A percentile compares a stretch with the other conserved stretches of the same genome.
phyloP scores from a whole-genome alignment of 352 stramenopile species.

The Globisporangium solare region DNA sequence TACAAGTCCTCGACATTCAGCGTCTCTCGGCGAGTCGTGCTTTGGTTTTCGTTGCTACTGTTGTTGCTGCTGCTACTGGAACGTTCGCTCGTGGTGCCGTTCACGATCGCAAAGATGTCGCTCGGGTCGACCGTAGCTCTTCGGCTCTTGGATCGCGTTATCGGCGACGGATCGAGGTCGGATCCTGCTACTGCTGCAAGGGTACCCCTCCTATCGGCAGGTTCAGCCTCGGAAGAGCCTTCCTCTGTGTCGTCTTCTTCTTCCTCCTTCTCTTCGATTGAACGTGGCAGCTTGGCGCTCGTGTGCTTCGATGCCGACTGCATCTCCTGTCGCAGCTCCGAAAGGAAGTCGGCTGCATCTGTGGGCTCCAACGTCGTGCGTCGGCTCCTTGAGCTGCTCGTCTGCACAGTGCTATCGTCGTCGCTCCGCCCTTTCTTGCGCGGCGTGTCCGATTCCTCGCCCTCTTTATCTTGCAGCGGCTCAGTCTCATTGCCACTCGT shows the following conservation, averaged over 20 bases:
- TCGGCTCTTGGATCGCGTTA: slow-evolving; percentile 22
- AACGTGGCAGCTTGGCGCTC: background rate
- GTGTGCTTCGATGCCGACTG: slow-evolving; percentile 4
- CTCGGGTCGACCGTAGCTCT: slow-evolving; percentile 49
- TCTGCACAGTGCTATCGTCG: background rate
- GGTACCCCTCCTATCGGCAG: too few species aligned
- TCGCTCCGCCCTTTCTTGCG: background rate
- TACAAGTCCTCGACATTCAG: slow-evolving; percentile 50
- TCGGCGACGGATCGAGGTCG: slow-evolving; percentile 14
- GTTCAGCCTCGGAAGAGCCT: too few species aligned
- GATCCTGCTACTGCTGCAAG: background rate
- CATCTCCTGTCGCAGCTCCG: slow-evolving; percentile 25
- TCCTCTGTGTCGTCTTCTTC: background rate
- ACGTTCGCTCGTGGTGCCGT: slow-evolving; percentile 5
- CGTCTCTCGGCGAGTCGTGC: slow-evolving; percentile 37
- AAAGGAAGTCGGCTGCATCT: slow-evolving; percentile 38
- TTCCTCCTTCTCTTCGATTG: slow-evolving; percentile 2
- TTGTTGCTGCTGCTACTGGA: background rate
- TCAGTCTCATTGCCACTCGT: slow-evolving; percentile 6
- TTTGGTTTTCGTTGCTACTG: slow-evolving; percentile 2
- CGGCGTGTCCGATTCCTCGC: slow-evolving; percentile 10
- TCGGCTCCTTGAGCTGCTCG: slow-evolving; percentile 11
- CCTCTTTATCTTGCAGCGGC: slow-evolving; percentile 15
- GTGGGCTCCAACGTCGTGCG: slow-evolving; percentile 51
- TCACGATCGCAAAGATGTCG: slow-evolving; percentile 29